Percentiles rank a stretch among this genome's conserved stretches.
Evolutionary conservation across 805 yeast genomes (phyloP).

Genomic region (Wickerhamomyces strasburgensis): DNA sequence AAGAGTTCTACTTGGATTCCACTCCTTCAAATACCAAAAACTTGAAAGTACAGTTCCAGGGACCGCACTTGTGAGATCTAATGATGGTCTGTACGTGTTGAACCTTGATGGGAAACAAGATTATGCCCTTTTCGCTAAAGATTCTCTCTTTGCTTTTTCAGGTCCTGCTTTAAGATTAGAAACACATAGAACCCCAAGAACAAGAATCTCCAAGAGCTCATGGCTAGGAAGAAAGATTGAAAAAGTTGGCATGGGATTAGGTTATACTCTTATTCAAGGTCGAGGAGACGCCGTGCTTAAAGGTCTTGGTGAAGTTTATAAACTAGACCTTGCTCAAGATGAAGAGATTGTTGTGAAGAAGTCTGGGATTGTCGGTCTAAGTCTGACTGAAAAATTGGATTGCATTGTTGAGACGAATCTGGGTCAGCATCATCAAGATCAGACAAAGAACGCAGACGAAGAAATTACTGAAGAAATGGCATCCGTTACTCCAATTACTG

Average conservation of each 20-base stretch:
- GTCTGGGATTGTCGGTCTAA: constrained; percentile 30
- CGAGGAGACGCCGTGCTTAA: constrained; percentile 52
- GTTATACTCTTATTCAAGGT: constrained; percentile 48
- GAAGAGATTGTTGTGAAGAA: constrained; percentile 24
- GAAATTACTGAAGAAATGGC: neutral
- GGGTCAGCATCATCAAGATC: neutral
- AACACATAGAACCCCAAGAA: constrained; percentile 35
- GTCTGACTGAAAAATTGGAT: constrained; percentile 37
- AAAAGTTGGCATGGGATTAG: constrained; percentile 19
- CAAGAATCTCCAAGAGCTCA: constrained; percentile 25
- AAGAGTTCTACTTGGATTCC: constrained; percentile 40
- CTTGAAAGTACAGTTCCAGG: constrained; percentile 33
- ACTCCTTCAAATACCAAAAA: constrained; percentile 41
- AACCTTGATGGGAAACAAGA: constrained; percentile 54
- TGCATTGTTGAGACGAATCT: constrained; percentile 1
- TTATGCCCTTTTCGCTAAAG: constrained; percentile 52
- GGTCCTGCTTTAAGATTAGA: constrained; percentile 47
- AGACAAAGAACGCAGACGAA: neutral
- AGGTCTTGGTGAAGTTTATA: constrained; percentile 52
- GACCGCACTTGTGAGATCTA: constrained; percentile 12
- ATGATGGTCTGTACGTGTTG: constrained; percentile 20
- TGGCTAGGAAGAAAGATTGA: constrained; percentile 20
- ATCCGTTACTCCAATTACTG: constrained; percentile 3
- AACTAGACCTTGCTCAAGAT: constrained; percentile 14
- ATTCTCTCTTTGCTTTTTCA: constrained; percentile 44